Percentiles rank a stretch among this genome's conserved stretches.
These are phyloP conservation scores for Liriodendron chinense DNA, from an alignment of 164 flowering plant species.

Conservation along the genomic window DNA sequence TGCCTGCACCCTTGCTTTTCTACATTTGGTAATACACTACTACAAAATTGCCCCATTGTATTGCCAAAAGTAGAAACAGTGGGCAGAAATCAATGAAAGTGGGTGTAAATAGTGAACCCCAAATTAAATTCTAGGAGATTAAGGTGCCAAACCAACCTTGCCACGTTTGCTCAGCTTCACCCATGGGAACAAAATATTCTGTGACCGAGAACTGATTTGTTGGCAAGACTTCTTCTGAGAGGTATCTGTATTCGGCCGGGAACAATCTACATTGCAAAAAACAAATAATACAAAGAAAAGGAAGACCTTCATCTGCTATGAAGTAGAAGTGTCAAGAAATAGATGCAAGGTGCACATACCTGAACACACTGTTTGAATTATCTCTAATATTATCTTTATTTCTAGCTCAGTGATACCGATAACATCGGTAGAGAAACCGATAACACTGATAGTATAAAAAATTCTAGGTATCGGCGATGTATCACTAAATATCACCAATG, in stretches of 20 bases:
- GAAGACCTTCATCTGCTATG: too few relatives aligned
- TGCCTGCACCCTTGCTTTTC: too few relatives aligned
- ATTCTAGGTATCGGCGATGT: too few relatives aligned
- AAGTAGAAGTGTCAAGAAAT: not conserved
- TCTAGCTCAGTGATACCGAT: too few relatives aligned
- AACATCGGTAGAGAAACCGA: too few relatives aligned
- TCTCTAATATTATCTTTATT: too few relatives aligned
- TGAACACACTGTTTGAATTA: too few relatives aligned
- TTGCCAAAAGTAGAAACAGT: not conserved
- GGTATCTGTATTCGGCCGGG: constrained; percentile 92
- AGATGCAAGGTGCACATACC: not conserved
- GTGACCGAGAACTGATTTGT: constrained; percentile 98
- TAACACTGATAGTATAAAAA: too few relatives aligned
- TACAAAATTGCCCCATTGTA: too few relatives aligned
- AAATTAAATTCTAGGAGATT: not conserved
- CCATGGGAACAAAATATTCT: constrained; percentile 81
- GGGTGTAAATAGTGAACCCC: not conserved
- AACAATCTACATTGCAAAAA: constrained; percentile 56
- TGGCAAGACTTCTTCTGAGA: constrained; percentile 82
- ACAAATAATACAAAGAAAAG: not conserved
- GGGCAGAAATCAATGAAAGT: not conserved
- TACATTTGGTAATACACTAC: not conserved
- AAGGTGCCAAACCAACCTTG: constrained; percentile 61
- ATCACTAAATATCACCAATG: too few relatives aligned
- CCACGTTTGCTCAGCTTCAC: constrained; percentile 71